phyloP scores from a whole-genome alignment of 192 early-diverging fungal genomes.

The Borealophlyctis nickersoniae region DNA sequence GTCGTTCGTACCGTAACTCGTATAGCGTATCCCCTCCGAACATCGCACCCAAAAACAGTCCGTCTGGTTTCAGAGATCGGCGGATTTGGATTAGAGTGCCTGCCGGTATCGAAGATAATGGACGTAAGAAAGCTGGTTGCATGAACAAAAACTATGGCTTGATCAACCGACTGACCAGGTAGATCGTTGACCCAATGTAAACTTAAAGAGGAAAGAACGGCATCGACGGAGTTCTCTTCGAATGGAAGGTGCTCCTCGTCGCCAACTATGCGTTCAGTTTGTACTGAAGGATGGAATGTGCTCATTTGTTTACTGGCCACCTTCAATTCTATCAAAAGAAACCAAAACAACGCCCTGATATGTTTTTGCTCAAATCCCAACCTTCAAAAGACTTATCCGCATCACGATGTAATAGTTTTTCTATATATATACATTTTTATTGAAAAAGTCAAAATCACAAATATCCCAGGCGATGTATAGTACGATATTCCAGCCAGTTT shows the following conservation, averaged over 20 bases:
- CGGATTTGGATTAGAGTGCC: constrained; percentile 81
- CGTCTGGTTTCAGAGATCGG: constrained; percentile 82
- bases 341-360: too few relatives aligned
- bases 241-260: constrained; percentile 85
- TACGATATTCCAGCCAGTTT: background rate
- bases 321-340: too few relatives aligned
- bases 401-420: constrained; percentile 54
- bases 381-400: constrained; percentile 28
- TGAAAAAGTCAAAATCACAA: constrained; percentile 13
- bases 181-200: constrained; percentile 98
- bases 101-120: too few relatives aligned
- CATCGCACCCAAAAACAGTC: constrained; percentile 90
- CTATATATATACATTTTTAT: constrained; percentile 44
- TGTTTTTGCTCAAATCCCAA: too few relatives aligned
- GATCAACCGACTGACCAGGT: constrained; percentile 49
- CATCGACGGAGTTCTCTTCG: constrained; percentile 80
- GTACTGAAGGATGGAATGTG: constrained; percentile 43
- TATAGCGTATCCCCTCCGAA: constrained; percentile 95
- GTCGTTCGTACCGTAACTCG: constrained; percentile 76
- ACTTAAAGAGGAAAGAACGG: constrained; percentile 77
- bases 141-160: background rate
- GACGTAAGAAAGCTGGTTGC: too few relatives aligned
- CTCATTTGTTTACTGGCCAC: too few relatives aligned
- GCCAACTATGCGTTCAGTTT: constrained; percentile 72
- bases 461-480: constrained; percentile 4